These are phyloP conservation scores for Coffea canephora DNA, from an alignment of 257 asterid species.

Conservation along the genomic window DNA sequence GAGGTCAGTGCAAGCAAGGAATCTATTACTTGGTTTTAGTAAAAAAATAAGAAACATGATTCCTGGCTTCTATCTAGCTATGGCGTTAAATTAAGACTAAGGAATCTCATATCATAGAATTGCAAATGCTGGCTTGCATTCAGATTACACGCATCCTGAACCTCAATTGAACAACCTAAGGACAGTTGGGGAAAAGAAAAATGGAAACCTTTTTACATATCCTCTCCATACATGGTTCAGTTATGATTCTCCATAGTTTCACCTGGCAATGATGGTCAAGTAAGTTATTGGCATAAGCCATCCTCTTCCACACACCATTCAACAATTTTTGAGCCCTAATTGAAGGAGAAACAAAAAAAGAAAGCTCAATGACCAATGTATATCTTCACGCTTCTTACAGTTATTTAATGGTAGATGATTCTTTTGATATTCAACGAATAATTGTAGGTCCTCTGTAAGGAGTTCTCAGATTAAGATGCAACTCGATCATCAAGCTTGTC, in stretches of 20 bases:
- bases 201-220: neutral
- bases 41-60: constrained; percentile 16
- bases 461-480: neutral
- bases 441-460: neutral
- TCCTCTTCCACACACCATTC: neutral
- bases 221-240: neutral
- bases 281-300: neutral
- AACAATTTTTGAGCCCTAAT: neutral
- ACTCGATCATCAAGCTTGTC: neutral
- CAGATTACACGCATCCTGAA: neutral
- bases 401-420: neutral
- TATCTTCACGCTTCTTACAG: neutral
- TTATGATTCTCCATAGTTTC: neutral
- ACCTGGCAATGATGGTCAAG: neutral
- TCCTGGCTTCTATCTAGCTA: constrained; percentile 35
- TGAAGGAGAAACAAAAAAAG: neutral
- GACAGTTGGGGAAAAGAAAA: neutral
- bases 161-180: neutral
- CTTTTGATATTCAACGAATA: neutral
- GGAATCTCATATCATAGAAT: neutral
- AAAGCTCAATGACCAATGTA: constrained; percentile 4
- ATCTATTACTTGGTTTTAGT: constrained; percentile 25
- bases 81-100: constrained; percentile 13
- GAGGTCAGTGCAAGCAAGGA: constrained; percentile 46
- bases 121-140: neutral